phyloP scores from a whole-genome alignment of 352 stramenopile genomes.

The Albugo laibachii region DNA sequence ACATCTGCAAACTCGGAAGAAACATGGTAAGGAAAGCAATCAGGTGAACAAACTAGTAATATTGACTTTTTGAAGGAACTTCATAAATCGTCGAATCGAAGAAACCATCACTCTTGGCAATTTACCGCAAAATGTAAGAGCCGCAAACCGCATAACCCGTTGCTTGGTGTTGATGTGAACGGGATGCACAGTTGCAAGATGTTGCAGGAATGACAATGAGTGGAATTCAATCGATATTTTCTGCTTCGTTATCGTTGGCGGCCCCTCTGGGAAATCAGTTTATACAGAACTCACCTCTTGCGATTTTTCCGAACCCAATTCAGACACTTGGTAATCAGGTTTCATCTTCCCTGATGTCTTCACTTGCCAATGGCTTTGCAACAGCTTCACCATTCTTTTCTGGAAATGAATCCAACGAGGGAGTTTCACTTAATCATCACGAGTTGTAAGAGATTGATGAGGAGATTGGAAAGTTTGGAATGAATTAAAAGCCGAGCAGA shows the following conservation, averaged over 20 bases:
- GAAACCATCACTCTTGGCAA: constrained; percentile 68
- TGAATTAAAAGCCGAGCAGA: no score
- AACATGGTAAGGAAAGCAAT: constrained; percentile 19
- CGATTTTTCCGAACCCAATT: constrained; percentile 57
- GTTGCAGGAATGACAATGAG: constrained; percentile 59
- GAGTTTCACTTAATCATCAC: no score
- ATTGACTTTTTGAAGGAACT: constrained; percentile 6
- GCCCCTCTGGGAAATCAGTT: constrained; percentile 43
- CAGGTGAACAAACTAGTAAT: no score
- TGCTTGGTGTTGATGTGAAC: background rate
- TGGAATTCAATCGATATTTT: constrained; percentile 56
- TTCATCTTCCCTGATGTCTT: constrained; percentile 20
- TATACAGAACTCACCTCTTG: constrained; percentile 43
- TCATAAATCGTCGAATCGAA: constrained; percentile 62
- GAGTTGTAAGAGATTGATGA: no score
- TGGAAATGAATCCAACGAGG: no score
- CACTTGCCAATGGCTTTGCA: no score
- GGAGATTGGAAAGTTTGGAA: no score
- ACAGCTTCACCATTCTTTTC: no score
- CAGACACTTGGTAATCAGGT: constrained; percentile 29
- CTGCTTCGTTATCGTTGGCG: constrained; percentile 53
- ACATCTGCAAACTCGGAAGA: constrained; percentile 46
- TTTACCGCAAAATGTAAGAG: constrained; percentile 41
- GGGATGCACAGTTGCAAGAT: constrained; percentile 25
- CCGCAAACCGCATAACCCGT: constrained; percentile 6